Base-by-base conservation (phyloP, 2,329 filamentous ascomycete species). In the Alternaria angustiovoidea region DNA sequence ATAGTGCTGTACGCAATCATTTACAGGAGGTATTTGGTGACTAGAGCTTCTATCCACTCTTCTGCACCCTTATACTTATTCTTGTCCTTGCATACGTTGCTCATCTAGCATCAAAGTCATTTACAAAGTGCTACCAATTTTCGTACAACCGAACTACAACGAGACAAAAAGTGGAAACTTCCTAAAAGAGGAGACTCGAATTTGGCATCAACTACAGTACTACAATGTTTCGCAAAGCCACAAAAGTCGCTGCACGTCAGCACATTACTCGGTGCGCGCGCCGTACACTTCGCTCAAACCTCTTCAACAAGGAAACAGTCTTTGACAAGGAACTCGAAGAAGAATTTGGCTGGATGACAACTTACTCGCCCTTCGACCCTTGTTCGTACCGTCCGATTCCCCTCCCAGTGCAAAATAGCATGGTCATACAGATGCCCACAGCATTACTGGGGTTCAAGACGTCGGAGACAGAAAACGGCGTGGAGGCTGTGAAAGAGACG, bases 321-420 rank as follows among this genome's bases (percentile, higher is more conserved):
- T 41, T 22, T 18, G 38, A 41, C 9, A 11, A 18, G n/a, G 38
- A 20, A 18, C 7, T 20, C 39, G 49, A 38, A 16, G 8, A 43
- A 3, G 26, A 51, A 20, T 34, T 36, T 12, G 12, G 46, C 20
- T 36, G 14, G 18, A 49, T 36, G 30, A 34, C 16, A 20, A 34
- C 30, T 5, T 49, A 49, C 14, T 36, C 30, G 24, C 11, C 30
- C 16, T 48, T 49, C 14, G 46, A 69, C 16, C 65, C 64, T 2
- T 42, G 56, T 11, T 54, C 48, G 8, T 59, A 8, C 11, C 46
- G 46, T 49, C 46, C 36, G 11, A 59, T 34, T 7, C 41, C 52
- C 1, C 42, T 66, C 9, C 32, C 48, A 16, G 49, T 58, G 26
- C 32, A 47, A 4, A 58, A 55, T 24, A 44, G 51, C 6, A 26